Evolutionary conservation across 73 alveolate genomes (phyloP).

Genomic region (Tetrahymena thermophila): DNA sequence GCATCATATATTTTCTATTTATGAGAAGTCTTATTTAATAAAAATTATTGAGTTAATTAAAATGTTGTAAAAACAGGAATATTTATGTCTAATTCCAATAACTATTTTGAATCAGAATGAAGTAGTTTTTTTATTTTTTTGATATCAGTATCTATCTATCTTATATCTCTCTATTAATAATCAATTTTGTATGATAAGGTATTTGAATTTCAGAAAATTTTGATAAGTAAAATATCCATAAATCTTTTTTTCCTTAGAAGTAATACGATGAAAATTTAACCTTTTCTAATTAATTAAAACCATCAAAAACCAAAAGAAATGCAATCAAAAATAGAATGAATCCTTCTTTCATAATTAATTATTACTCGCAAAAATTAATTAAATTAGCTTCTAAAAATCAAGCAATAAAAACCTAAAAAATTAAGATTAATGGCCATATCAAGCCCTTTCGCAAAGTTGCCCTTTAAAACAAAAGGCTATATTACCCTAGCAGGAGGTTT

Average conservation of each 20-base stretch:
- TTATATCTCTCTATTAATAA: neutral
- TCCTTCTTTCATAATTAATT: neutral
- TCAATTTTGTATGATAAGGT: neutral
- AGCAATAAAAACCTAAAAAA: neutral
- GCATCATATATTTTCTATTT: neutral
- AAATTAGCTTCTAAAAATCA: neutral
- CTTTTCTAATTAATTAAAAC: neutral
- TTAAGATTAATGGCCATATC: neutral
- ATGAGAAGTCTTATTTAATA: neutral
- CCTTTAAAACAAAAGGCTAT: neutral
- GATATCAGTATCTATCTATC: neutral
- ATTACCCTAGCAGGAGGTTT: slow-evolving; percentile 19
- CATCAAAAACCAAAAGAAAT: neutral
- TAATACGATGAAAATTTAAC: neutral
- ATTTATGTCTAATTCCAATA: neutral
- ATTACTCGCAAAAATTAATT: neutral
- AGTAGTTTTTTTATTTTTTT: neutral
- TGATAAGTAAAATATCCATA: neutral
- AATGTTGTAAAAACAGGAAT: neutral
- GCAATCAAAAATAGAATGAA: neutral
- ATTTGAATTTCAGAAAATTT: neutral
- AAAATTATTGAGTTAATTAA: no score
- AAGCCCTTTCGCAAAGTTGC: neutral
- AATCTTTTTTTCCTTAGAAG: neutral
- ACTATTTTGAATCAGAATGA: no score